These are phyloP conservation scores for Tricholoma hemisulphureum DNA, from an alignment of 768 basidiomycete genomes.

Conservation along the genomic window DNA sequence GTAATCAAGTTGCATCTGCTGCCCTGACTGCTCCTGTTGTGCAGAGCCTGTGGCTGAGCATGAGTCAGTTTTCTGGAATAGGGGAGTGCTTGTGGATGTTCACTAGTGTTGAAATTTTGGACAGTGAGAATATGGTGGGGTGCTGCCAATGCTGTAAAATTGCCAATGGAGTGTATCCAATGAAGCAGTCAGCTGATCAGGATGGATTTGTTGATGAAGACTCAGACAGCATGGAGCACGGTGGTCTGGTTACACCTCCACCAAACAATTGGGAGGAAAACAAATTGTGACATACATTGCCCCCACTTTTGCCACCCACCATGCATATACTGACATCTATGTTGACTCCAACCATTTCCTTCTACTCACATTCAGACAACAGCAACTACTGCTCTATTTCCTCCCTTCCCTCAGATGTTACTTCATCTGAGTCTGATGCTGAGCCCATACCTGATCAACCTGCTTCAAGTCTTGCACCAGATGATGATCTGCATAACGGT, in stretches of 20 bases:
- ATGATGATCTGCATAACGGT: constrained; percentile 10
- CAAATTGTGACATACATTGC: constrained; percentile 5
- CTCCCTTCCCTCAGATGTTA: constrained; percentile 37
- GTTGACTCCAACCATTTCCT: constrained; percentile 38
- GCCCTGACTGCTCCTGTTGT: constrained; percentile 5
- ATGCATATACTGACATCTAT: constrained; percentile 37
- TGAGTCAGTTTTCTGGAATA: constrained; percentile 52
- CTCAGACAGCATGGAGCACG: constrained; percentile 14
- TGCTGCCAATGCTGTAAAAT: constrained; percentile 95
- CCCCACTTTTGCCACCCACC: constrained; percentile 16
- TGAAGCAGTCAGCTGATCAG: constrained; percentile 32
- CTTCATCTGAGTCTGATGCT: constrained; percentile 25
- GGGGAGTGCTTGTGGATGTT: constrained; percentile 86
- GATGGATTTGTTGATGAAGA: constrained; percentile 28
- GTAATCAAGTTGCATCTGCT: constrained; percentile 10
- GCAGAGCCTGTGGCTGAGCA: constrained; percentile 45
- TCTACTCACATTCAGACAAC: constrained; percentile 28
- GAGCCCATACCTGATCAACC: constrained; percentile 12
- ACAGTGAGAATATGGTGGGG: constrained; percentile 93
- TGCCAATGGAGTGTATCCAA: constrained; percentile 58
- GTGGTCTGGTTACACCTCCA: not conserved
- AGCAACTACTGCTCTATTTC: constrained; percentile 35
- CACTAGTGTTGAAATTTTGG: constrained; percentile 88
- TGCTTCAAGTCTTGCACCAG: constrained; percentile 1
- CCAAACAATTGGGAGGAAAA: not conserved